phyloP scores from a whole-genome alignment of 2,329 filamentous ascomycete genomes.

The Drechslerella coelobrocha region DNA sequence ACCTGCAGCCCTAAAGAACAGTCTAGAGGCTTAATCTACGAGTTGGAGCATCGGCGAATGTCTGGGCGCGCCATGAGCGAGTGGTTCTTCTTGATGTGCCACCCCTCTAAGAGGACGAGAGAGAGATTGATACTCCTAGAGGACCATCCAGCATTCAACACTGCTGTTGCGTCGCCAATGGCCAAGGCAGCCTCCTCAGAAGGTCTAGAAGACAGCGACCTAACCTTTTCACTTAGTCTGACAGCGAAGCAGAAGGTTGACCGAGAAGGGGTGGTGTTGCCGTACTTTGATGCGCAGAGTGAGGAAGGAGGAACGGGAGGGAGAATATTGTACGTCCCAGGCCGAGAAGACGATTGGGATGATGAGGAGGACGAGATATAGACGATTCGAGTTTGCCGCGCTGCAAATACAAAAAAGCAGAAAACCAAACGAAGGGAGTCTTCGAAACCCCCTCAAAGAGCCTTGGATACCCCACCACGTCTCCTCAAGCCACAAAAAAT shows the following conservation, averaged over 20 bases:
- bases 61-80: constrained; percentile 80
- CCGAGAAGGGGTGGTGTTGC: constrained; percentile 85
- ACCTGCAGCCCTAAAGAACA: constrained; percentile 61
- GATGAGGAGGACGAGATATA: constrained; percentile 93
- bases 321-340: constrained; percentile 95
- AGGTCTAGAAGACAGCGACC: constrained; percentile 60
- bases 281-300: constrained; percentile 95
- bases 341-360: constrained; percentile 90
- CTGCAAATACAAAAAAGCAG: too few species aligned
- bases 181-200: constrained; percentile 54
- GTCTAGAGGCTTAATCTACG: constrained; percentile 70
- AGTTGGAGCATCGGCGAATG: constrained; percentile 76
- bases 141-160: constrained; percentile 75
- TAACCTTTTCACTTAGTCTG: constrained; percentile 83
- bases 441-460: constrained; percentile 30
- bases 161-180: constrained; percentile 59
- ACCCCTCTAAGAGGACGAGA: constrained; percentile 55
- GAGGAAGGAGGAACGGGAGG: constrained; percentile 83
- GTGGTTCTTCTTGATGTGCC: constrained; percentile 65
- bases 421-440: too few species aligned
- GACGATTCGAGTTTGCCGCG: constrained; percentile 51
- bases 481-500: neutral
- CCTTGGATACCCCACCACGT: neutral
- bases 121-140: constrained; percentile 70
- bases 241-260: constrained; percentile 90